Base-by-base conservation (phyloP, 1,284 basidiomycete species). In the Pyrrhoderma lamaoense region DNA sequence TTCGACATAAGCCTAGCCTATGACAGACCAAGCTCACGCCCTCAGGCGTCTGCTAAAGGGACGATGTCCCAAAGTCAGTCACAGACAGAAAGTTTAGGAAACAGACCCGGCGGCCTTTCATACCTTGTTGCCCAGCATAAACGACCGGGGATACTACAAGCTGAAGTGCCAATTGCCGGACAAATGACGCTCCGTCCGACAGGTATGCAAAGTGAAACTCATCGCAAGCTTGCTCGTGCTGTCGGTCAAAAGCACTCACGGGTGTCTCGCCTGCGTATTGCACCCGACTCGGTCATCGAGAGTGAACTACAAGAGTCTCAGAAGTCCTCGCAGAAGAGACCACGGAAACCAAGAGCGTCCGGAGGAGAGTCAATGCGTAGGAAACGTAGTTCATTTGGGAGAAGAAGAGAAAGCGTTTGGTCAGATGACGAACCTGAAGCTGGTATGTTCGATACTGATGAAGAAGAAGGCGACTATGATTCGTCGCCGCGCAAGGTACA, bases 121-220 rank as follows among this genome's bases (percentile, higher is more conserved):
- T 95, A 94, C 68, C 81, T 94, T 55, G 89, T 93, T 55, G 89
- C 91, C 9, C 90, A 93, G 60, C 91, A 95, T 69, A 85, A 87
- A 60, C 82, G 86, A 46, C 87, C 87, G 4, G 81, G 87, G 57
- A 80, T 95, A 18, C 74, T 93, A 37, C 90, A 94, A 66, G 77
- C 89, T 19, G 90, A 94, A 65, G 82, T 85, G 1, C 73, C 88
- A 55, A 75, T 95, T 55, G 85, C 87, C 1, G 92, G 90, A 27
- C 81, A 84, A 60, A 84, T 95, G 75, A 77, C 83, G 16, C 74
- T 95, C 57, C 82, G 86, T 8, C 93, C 92, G 0, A 89, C 89
- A 8, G 86, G 88, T 55, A 89, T 94, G 80, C 85, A 91, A 62
- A 90, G 88, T 8, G 85, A 90, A 63, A 91, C 90, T 23, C 92